Base-by-base conservation (phyloP, 345 rosid species). In the Cardamine resedifolia region DNA sequence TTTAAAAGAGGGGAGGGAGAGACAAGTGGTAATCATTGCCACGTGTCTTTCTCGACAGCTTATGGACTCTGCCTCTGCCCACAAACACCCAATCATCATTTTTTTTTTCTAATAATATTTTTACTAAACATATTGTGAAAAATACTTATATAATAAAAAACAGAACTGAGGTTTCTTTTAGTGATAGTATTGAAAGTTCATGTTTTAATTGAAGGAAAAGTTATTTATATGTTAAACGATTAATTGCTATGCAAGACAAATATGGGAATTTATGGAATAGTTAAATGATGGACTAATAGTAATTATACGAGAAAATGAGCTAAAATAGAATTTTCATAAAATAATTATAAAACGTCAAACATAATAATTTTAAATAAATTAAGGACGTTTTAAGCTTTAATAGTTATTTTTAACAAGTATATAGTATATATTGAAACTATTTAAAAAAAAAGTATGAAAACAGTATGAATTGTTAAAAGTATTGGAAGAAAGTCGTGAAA, bases 31-130 rank as follows among this genome's bases (percentile, higher is more conserved):
- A 77, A 77, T 77, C 67, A 64, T 77, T 77, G 76, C 76, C 80
- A 77, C 80, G 80, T 77, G 80, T 75, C 74, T 68, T 75, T 33
- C 70, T 75, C 74, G 79, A 75, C 79, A 75, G 69, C 64, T 66
- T 65, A 48, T 73, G 72, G 72, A 66, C 50, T 73, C 48, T 53
- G 61, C n/a, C 75, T 71, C 76, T 63, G 48, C 47, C 67, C 73
- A 59, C 61, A 74, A 50, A 41, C 68, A 19, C 18, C 43, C 70
- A 68, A 75, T 61, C 74, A 68, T 45, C 50, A 28, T 48, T 26
- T 30, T 28, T 1, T 11, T 50, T 50, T 10, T 3, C 1, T 21
- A 11, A 51, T 43, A 2, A 12, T 24, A 14, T 14, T 52, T 21
- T 53, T 18, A 18, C 43, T 33, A 16, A 56, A 9, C n/a, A 10